phyloP scores from a whole-genome alignment of 31 red algal species.

The Asparagopsis taxiformis region DNA sequence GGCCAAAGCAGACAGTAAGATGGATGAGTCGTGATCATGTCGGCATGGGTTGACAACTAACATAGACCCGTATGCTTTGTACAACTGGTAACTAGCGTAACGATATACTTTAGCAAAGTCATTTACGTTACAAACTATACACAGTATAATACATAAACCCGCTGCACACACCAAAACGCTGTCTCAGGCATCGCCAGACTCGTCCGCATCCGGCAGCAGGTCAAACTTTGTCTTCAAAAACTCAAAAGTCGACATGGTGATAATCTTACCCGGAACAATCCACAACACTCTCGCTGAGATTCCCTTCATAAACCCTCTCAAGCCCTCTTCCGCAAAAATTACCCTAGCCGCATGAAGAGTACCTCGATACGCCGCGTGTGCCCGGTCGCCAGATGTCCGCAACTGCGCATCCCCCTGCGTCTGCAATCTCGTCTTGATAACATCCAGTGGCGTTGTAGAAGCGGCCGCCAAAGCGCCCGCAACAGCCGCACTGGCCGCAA shows the following conservation, averaged over 20 bases:
- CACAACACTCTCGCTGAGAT: constrained; percentile 87
- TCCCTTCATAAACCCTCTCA: constrained; percentile 70
- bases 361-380: constrained; percentile 22
- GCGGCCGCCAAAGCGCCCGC: constrained; percentile 90
- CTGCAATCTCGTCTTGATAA: constrained; percentile 95
- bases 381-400: background rate
- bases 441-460: constrained; percentile 88
- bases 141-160: background rate
- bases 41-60: background rate
- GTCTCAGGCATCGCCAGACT: background rate
- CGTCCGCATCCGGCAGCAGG: constrained; percentile 1
- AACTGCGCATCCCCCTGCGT: constrained; percentile 76
- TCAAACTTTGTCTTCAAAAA: constrained; percentile 66
- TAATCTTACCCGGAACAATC: constrained; percentile 92
- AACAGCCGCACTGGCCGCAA: constrained; percentile 63
- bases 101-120: too few relatives aligned
- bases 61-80: too few relatives aligned
- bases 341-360: constrained; percentile 54
- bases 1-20: background rate
- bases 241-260: constrained; percentile 95
- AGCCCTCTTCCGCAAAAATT: constrained; percentile 74
- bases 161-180: background rate
- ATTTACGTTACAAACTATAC: too few relatives aligned
- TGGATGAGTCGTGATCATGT: background rate
- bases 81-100: too few relatives aligned